Conservation (phyloP, 2,329 filamentous ascomycete species). For the Colletotrichum sp. region DNA sequence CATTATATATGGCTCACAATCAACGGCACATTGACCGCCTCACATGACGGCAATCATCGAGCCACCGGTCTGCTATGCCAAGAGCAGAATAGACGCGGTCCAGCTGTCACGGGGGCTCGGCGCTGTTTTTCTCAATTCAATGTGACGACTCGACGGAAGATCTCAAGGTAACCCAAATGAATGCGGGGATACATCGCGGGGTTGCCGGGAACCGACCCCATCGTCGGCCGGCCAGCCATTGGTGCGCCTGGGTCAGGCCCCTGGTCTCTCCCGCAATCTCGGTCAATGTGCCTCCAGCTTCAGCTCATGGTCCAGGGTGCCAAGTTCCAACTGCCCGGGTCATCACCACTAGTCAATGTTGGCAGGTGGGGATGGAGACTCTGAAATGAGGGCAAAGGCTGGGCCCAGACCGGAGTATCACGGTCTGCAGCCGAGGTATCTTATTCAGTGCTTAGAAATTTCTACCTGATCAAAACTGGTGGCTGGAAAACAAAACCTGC, state of each 20-base stretch:
- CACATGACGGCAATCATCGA: neutral
- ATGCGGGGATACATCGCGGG: conserved; percentile 12
- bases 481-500: neutral
- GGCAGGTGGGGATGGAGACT: neutral
- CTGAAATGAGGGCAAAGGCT: neutral
- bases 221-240: conserved; percentile 1
- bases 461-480: neutral
- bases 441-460: neutral
- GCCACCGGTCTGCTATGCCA: neutral
- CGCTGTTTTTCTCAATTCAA: neutral
- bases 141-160: conserved; percentile 9
- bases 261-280: conserved; percentile 11
- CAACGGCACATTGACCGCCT: neutral
- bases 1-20: neutral
- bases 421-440: neutral
- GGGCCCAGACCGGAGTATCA: neutral
- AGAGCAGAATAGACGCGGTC: conserved; percentile 4
- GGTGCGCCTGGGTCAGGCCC: conserved; percentile 16
- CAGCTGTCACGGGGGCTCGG: conserved; percentile 6
- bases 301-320: neutral
- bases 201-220: conserved; percentile 10
- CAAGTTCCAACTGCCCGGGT: neutral
- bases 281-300: conserved; percentile 2
- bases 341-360: neutral
- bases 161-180: neutral